These are phyloP conservation scores for Phaeosphaeria sp. DNA, from an alignment of 2,329 filamentous ascomycete species.

Conservation along the genomic window DNA sequence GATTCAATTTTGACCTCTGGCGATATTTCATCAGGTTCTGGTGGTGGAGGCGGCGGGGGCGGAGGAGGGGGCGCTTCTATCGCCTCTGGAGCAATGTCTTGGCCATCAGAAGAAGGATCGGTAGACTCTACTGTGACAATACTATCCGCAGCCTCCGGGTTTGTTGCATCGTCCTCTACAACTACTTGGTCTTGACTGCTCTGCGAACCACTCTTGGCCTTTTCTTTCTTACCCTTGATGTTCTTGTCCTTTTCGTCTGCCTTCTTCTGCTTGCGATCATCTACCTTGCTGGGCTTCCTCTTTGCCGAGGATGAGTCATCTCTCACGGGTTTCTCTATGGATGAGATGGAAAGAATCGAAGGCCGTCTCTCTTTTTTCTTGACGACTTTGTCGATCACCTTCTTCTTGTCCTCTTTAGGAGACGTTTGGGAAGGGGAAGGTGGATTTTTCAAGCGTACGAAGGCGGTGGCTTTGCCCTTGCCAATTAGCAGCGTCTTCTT, in stretches of 20 bases:
- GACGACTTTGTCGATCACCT: slow-evolving; percentile 18
- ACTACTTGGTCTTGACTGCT: slow-evolving; percentile 13
- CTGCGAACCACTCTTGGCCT: slow-evolving; percentile 15
- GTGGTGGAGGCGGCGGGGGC: not conserved
- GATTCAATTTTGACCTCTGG: not conserved
- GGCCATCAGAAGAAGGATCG: slow-evolving; percentile 4
- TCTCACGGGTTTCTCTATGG: slow-evolving; percentile 14
- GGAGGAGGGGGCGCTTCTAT: not conserved
- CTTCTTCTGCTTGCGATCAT: slow-evolving; percentile 37
- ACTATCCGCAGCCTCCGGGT: slow-evolving; percentile 18
- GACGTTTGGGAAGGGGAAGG: slow-evolving; percentile 23
- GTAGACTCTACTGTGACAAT: slow-evolving; percentile 15
- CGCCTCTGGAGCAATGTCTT: not conserved
- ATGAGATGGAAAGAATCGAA: slow-evolving; percentile 25
- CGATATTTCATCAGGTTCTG: not conserved
- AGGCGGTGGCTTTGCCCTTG: slow-evolving; percentile 40
- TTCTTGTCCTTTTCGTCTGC: slow-evolving; percentile 29
- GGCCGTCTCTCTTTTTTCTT: slow-evolving; percentile 32
- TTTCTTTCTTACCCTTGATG: slow-evolving; percentile 25
- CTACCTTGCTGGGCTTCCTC: slow-evolving; percentile 34
- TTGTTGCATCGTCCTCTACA: slow-evolving; percentile 21
- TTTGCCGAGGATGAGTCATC: slow-evolving; percentile 18
- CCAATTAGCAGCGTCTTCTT: slow-evolving; percentile 30
- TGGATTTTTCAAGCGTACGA: slow-evolving; percentile 40
- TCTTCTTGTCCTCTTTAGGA: slow-evolving; percentile 41